These are phyloP conservation scores for Brasilioporus rufonigricans DNA, from an alignment of 768 basidiomycete species.

Conservation along the genomic window DNA sequence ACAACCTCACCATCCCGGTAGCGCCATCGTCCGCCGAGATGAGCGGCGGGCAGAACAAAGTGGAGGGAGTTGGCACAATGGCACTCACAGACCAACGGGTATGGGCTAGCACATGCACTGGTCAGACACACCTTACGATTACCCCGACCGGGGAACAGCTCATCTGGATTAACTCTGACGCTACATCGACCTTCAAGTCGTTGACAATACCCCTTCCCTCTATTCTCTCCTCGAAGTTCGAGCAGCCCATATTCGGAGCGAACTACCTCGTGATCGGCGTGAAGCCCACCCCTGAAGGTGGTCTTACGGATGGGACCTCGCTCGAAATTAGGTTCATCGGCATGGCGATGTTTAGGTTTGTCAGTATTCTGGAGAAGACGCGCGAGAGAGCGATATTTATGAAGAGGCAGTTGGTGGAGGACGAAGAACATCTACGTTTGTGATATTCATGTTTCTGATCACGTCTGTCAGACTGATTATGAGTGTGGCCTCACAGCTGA, in stretches of 20 bases:
- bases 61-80: conserved; percentile 57
- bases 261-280: conserved; percentile 70
- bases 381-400: conserved; percentile 74
- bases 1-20: conserved; percentile 57
- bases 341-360: conserved; percentile 70
- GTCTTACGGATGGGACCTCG: conserved; percentile 59
- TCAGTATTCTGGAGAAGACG: conserved; percentile 70
- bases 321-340: conserved; percentile 69
- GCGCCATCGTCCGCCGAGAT: conserved; percentile 47
- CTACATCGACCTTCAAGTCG: conserved; percentile 38
- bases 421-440: conserved; percentile 32
- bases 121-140: conserved; percentile 3
- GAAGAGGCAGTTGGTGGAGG: conserved; percentile 51
- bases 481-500: conserved; percentile 18
- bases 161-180: conserved; percentile 50
- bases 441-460: conserved; percentile 7
- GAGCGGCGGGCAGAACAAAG: conserved; percentile 52
- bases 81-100: conserved; percentile 76
- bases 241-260: conserved; percentile 69
- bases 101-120: conserved; percentile 22
- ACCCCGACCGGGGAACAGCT: conserved; percentile 43
- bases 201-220: conserved; percentile 58
- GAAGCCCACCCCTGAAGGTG: conserved; percentile 65
- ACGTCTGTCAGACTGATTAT: background rate
- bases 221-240: conserved; percentile 66